A percentile compares a stretch with the other conserved stretches of the same genome.
Conservation (phyloP, 495 filamentous ascomycete species). For the Sphaerosporella brunnea region DNA sequence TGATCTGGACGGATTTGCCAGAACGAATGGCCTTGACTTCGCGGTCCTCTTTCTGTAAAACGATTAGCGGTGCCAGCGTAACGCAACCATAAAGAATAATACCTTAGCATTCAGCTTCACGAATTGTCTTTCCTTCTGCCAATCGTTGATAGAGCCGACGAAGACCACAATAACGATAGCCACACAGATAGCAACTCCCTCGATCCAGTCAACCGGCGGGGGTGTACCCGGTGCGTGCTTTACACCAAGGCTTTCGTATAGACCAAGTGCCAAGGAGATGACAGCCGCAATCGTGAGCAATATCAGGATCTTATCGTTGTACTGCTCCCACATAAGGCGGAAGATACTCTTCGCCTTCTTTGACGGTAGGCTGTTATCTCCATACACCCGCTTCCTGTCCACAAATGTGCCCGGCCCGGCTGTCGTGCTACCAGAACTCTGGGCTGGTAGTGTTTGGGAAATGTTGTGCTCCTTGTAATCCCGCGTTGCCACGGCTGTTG, state of each 20-base stretch:
- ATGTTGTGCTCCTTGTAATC: conserved; percentile 1
- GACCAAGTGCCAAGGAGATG: conserved; percentile 51
- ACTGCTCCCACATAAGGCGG: conserved; percentile 65
- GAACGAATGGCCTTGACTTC: conserved; percentile 60
- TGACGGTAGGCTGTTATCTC: conserved; percentile 53
- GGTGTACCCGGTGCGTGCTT: conserved; percentile 28
- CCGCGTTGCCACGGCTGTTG: conserved; percentile 27
- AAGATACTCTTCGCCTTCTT: conserved; percentile 57
- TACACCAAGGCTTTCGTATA: conserved; percentile 46
- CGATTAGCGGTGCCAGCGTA: neutral
- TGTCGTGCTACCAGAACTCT: conserved; percentile 8
- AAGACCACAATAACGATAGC: conserved; percentile 60
- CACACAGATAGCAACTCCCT: conserved; percentile 60
- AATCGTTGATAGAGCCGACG: conserved; percentile 60
- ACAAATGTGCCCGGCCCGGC: conserved; percentile 30
- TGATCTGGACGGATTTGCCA: conserved; percentile 52
- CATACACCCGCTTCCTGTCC: conserved; percentile 53
- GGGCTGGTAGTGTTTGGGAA: neutral
- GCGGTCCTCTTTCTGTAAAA: conserved; percentile 52
- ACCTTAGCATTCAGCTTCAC: conserved; percentile 54
- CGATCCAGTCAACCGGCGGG: conserved; percentile 52
- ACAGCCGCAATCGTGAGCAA: conserved; percentile 55
- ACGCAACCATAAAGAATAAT: neutral
- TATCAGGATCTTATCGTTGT: conserved; percentile 73
- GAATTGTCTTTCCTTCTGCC: conserved; percentile 65